A percentile compares a stretch with the other conserved stretches of the same genome.
Conservation (phyloP, 768 basidiomycete genomes). For the Plicaturopsis crispa region DNA sequence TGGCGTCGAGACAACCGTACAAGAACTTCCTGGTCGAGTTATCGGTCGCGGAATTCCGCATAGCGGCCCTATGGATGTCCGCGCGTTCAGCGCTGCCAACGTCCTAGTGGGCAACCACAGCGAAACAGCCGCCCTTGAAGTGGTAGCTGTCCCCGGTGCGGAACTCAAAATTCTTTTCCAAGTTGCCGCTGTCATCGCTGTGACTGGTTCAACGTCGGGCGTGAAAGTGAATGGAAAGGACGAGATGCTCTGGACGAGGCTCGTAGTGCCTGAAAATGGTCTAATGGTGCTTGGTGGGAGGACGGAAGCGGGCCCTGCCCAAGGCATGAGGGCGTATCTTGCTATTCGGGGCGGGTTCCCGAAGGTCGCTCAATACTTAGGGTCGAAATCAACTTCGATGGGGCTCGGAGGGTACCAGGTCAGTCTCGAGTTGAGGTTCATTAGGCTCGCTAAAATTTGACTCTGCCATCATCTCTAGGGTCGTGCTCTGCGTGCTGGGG, state of each 20-base stretch:
- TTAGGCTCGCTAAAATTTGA: not conserved
- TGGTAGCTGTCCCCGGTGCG: conserved; percentile 36
- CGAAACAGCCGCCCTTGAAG: conserved; percentile 48
- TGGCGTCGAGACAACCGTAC: conserved; percentile 50
- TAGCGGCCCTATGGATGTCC: conserved; percentile 57
- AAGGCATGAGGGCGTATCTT: conserved; percentile 51
- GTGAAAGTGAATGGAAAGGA: conserved; percentile 32
- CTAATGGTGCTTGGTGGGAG: conserved; percentile 33
- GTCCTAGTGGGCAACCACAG: conserved; percentile 46
- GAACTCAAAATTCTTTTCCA: conserved; percentile 43
- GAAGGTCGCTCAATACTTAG: conserved; percentile 44
- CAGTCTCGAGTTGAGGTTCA: conserved; percentile 5
- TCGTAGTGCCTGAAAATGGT: conserved; percentile 36
- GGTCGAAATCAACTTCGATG: conserved; percentile 60
- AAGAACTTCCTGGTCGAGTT: conserved; percentile 48
- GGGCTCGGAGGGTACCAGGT: conserved; percentile 56
- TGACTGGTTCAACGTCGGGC: conserved; percentile 43
- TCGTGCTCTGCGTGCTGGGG: conserved; percentile 41
- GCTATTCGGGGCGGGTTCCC: conserved; percentile 57
- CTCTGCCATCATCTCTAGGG: conserved; percentile 30
- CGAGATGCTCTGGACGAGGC: conserved; percentile 39
- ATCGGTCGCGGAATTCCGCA: conserved; percentile 53
- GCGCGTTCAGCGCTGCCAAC: conserved; percentile 51
- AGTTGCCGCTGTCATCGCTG: conserved; percentile 36
- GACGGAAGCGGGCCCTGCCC: conserved; percentile 10